Conservation (phyloP, 163 green algal species). For the Scenedesmus sp. region DNA sequence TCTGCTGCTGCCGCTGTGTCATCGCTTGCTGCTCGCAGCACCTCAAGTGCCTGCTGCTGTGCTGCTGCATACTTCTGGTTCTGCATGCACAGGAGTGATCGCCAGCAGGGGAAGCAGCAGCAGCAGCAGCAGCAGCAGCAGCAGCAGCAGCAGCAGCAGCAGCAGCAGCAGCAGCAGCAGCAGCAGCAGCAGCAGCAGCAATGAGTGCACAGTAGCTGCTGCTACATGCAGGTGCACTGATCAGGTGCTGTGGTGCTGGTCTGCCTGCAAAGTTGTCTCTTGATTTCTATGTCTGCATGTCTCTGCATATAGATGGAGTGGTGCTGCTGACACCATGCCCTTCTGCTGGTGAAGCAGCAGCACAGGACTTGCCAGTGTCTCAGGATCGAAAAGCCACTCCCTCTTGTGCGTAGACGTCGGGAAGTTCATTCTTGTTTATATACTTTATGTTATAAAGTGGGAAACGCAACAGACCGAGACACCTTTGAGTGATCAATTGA, state of each 20-base stretch:
- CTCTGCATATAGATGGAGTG: not conserved
- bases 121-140: not conserved
- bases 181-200: not conserved
- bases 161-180: not conserved
- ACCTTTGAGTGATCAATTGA: not conserved
- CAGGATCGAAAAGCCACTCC: constrained; percentile 63
- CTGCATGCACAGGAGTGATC: constrained; percentile 25
- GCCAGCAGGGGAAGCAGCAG: not conserved
- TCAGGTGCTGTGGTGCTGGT: not conserved
- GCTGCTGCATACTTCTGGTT: constrained; percentile 35
- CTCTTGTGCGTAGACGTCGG: constrained; percentile 55
- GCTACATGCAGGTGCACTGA: not conserved
- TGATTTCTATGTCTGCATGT: not conserved
- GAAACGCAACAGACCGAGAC: not conserved
- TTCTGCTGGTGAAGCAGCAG: not conserved
- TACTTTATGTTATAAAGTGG: not conserved
- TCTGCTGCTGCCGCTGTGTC: constrained; percentile 6
- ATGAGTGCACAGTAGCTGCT: not conserved
- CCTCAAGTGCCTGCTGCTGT: constrained; percentile 53
- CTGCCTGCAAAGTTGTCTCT: not conserved
- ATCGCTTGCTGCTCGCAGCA: constrained; percentile 19
- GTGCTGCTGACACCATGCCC: not conserved
- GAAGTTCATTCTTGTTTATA: constrained; percentile 60
- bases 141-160: not conserved
- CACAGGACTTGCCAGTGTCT: constrained; percentile 54